These are phyloP conservation scores for Pseudocercospora cruenta DNA, from an alignment of 2,329 filamentous ascomycete genomes.

Conservation along the genomic window DNA sequence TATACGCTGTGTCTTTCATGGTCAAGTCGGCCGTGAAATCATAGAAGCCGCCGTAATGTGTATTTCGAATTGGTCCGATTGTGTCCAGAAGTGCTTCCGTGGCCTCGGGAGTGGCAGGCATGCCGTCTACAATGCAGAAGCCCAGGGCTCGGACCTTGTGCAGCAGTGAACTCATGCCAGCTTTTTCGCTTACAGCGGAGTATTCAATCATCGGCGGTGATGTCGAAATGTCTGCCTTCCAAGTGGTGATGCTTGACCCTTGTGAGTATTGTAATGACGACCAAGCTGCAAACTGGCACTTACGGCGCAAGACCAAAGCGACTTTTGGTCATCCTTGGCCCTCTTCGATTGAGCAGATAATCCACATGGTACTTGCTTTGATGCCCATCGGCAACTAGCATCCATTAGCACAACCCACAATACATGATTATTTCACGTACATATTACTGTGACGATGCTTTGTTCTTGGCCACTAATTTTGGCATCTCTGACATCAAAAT, in stretches of 20 bases:
- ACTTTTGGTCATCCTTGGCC: slow-evolving; percentile 14
- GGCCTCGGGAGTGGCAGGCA: slow-evolving; percentile 69
- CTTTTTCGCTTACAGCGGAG: slow-evolving; percentile 15
- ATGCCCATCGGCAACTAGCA: slow-evolving; percentile 31
- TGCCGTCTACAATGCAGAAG: slow-evolving; percentile 75
- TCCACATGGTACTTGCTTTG: slow-evolving; percentile 21
- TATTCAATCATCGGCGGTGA: slow-evolving; percentile 35
- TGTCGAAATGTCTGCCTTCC: slow-evolving; percentile 32
- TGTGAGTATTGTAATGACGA: neutral
- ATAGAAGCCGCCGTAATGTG: slow-evolving; percentile 84
- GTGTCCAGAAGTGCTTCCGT: slow-evolving; percentile 76
- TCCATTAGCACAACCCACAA: slow-evolving; percentile 10
- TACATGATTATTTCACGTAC: slow-evolving; percentile 1
- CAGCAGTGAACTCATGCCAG: slow-evolving; percentile 34
- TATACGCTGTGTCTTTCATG: slow-evolving; percentile 72
- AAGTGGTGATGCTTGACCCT: slow-evolving; percentile 22
- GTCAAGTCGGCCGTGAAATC: slow-evolving; percentile 90
- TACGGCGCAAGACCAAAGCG: slow-evolving; percentile 28
- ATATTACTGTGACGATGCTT: slow-evolving; percentile 24
- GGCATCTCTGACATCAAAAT: slow-evolving; percentile 22
- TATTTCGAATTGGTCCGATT: slow-evolving; percentile 84
- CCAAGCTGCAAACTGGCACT: neutral
- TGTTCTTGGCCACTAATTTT: slow-evolving; percentile 13
- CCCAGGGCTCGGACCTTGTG: slow-evolving; percentile 59
- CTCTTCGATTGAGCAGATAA: slow-evolving; percentile 18